These are phyloP conservation scores for Acer saccharum DNA, from an alignment of 345 rosid genomes.

Conservation along the genomic window DNA sequence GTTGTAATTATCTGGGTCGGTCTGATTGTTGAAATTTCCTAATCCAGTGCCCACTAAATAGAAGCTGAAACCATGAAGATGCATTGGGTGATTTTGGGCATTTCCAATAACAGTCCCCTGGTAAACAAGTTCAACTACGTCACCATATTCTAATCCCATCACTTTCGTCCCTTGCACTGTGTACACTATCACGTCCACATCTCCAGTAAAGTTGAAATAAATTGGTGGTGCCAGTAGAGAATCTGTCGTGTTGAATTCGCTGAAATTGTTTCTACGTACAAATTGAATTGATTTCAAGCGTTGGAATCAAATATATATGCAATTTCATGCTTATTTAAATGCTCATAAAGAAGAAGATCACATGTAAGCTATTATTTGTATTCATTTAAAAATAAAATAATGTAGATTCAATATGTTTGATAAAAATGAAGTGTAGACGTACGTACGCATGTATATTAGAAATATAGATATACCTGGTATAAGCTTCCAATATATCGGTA, in stretches of 20 bases:
- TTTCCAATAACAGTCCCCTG: neutral
- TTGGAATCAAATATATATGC: too few species aligned
- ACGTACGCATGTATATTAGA: too few species aligned
- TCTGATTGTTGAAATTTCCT: neutral
- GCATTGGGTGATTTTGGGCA: neutral
- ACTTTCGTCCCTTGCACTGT: neutral
- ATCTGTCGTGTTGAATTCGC: conserved; percentile 17
- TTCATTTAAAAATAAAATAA: too few species aligned
- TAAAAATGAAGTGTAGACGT: too few species aligned
- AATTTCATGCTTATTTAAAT: too few species aligned
- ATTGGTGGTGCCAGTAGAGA: conserved; percentile 27
- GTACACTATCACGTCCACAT: neutral
- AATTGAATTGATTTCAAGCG: too few species aligned
- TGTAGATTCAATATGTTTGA: too few species aligned
- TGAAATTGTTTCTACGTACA: neutral
- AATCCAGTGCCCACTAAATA: neutral
- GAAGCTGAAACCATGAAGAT: conserved; percentile 2
- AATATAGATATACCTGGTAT: conserved; percentile 31
- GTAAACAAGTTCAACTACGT: neutral
- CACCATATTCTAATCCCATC: neutral
- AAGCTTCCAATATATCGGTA: conserved; percentile 43
- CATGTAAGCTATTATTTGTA: neutral
- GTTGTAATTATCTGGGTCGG: neutral
- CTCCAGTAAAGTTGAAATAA: conserved; percentile 22
- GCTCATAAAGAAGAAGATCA: too few species aligned